Evolutionary conservation across 805 yeast species (phyloP).

Genomic region (Myxozyma neglecta): DNA sequence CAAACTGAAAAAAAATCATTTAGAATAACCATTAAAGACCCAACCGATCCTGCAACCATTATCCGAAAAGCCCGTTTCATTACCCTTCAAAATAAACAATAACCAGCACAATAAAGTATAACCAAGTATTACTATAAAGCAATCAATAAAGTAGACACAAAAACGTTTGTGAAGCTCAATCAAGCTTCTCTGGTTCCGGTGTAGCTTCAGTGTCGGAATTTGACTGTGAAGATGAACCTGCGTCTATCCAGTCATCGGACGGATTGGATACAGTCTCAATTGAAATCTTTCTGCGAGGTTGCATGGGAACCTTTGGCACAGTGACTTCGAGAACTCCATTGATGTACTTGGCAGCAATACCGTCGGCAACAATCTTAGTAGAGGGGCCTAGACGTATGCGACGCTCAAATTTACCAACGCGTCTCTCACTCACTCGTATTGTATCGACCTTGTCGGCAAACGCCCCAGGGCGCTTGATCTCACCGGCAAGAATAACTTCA

Average conservation of each 20-base stretch:
- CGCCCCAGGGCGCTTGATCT: constrained; percentile 28
- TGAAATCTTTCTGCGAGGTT: constrained; percentile 19
- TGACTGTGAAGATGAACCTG: not conserved
- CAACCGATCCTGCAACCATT: too few relatives aligned
- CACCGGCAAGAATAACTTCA: constrained; percentile 49
- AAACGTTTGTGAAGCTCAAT: not conserved
- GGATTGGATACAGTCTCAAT: constrained; percentile 27
- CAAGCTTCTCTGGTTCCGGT: constrained; percentile 24
- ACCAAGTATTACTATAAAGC: not conserved
- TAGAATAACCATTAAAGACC: not conserved
- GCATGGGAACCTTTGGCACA: constrained; percentile 43
- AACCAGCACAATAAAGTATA: not conserved
- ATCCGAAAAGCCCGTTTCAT: too few relatives aligned
- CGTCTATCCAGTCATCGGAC: constrained; percentile 29
- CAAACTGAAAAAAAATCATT: not conserved
- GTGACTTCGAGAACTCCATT: constrained; percentile 49
- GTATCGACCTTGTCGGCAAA: constrained; percentile 32
- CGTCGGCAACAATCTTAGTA: constrained; percentile 47
- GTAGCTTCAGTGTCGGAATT: not conserved
- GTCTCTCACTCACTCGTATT: constrained; percentile 42
- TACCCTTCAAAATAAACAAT: not conserved
- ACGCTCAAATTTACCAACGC: constrained; percentile 47
- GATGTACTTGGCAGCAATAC: constrained; percentile 48
- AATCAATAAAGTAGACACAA: not conserved
- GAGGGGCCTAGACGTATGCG: constrained; percentile 44